Conservation (phyloP, 257 asterid genomes). For the Solanum acaule region DNA sequence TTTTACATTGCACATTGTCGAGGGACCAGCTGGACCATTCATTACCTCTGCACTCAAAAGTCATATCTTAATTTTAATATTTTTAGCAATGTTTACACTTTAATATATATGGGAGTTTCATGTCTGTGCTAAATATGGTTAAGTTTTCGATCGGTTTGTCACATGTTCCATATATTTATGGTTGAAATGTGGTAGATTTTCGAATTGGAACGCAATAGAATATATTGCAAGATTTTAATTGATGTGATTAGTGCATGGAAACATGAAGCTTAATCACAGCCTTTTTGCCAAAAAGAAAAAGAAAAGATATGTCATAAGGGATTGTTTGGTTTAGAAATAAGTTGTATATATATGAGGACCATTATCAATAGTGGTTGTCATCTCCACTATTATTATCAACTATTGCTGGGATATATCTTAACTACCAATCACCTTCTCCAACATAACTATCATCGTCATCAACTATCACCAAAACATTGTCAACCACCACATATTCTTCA, state of each 20-base stretch:
- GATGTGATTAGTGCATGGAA: not conserved
- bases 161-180: not conserved
- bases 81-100: not conserved
- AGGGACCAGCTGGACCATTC: not conserved
- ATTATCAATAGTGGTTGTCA: not conserved
- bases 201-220: not conserved
- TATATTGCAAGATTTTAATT: not conserved
- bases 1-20: not conserved
- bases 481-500: too few relatives aligned
- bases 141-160: not conserved
- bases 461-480: too few relatives aligned
- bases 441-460: not conserved
- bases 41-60: not conserved
- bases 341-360: not conserved
- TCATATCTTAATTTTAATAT: not conserved
- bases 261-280: not conserved
- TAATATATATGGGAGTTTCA: not conserved
- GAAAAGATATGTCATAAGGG: not conserved
- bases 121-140: not conserved
- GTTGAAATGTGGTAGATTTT: not conserved
- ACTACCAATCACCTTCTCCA: not conserved
- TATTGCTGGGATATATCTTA: not conserved
- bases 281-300: not conserved
- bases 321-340: not conserved
- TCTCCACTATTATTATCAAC: not conserved